Percentiles rank a stretch among this genome's conserved stretches.
Conservation (phyloP, 441 rosid genomes). For the Jatropha multifida region DNA sequence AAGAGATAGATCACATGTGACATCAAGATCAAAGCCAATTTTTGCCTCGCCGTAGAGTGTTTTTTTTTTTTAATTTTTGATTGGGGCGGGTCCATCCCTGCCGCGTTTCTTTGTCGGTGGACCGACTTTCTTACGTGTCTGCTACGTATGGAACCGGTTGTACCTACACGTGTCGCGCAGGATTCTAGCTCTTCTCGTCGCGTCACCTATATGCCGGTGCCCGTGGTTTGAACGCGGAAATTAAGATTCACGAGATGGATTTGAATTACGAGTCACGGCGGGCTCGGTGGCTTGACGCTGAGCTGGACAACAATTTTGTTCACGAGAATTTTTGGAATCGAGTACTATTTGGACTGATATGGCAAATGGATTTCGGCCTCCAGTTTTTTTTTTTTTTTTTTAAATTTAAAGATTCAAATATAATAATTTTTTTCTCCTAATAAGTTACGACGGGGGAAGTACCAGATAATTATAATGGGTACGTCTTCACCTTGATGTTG, state of each 20-base stretch:
- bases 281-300: background rate
- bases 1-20: constrained; percentile 1
- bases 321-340: background rate
- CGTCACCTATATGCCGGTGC: constrained; percentile 8
- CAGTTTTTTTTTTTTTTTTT: background rate
- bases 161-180: background rate
- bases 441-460: no score
- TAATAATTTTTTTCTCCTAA: no score
- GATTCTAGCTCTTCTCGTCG: background rate
- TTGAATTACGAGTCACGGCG: background rate
- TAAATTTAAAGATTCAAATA: background rate
- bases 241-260: background rate
- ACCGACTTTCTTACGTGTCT: constrained; percentile 19
- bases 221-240: constrained; percentile 20
- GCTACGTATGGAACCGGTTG: background rate
- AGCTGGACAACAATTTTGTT: constrained; percentile 1
- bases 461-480: no score
- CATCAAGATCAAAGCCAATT: background rate
- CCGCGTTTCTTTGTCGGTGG: constrained; percentile 34
- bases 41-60: background rate
- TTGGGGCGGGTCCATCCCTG: constrained; percentile 13
- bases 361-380: background rate
- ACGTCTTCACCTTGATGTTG: no score
- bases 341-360: background rate
- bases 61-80: background rate